Evolutionary conservation across 2,329 filamentous ascomycete genomes (phyloP).

Genomic region (Talaromyces rugulosus): DNA sequence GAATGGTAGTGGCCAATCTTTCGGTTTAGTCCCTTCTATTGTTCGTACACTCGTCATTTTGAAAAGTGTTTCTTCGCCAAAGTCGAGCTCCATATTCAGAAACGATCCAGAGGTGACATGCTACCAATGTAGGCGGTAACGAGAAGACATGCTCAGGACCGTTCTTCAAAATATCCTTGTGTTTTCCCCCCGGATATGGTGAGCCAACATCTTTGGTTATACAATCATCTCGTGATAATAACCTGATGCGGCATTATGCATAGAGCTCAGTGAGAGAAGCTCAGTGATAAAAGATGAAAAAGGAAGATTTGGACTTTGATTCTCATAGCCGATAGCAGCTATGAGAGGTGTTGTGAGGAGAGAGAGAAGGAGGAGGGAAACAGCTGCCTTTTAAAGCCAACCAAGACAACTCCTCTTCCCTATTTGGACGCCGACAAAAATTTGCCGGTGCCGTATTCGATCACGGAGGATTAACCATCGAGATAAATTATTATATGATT

Average conservation of each 20-base stretch:
- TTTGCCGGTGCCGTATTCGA: background rate
- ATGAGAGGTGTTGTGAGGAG: background rate
- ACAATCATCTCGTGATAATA: background rate
- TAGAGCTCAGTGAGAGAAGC: background rate
- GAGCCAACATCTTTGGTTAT: background rate
- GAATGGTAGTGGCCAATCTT: too few species aligned
- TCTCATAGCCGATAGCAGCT: background rate
- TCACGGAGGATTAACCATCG: background rate
- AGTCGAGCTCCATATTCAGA: background rate
- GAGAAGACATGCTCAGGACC: background rate
- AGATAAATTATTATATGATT: background rate
- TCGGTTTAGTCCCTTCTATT: too few species aligned
- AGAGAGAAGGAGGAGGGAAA: background rate
- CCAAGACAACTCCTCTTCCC: background rate
- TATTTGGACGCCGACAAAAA: background rate
- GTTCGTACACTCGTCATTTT: too few species aligned
- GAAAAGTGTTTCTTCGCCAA: too few species aligned
- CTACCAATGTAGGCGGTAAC: background rate
- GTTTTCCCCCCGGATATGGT: background rate
- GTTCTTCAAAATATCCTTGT: background rate
- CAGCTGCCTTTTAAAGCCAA: background rate
- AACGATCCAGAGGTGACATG: background rate
- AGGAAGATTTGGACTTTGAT: background rate
- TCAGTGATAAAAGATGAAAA: background rate
- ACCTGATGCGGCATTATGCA: background rate